phyloP scores from a whole-genome alignment of 495 filamentous ascomycete genomes.

The Penicillium cosmopolitanum region DNA sequence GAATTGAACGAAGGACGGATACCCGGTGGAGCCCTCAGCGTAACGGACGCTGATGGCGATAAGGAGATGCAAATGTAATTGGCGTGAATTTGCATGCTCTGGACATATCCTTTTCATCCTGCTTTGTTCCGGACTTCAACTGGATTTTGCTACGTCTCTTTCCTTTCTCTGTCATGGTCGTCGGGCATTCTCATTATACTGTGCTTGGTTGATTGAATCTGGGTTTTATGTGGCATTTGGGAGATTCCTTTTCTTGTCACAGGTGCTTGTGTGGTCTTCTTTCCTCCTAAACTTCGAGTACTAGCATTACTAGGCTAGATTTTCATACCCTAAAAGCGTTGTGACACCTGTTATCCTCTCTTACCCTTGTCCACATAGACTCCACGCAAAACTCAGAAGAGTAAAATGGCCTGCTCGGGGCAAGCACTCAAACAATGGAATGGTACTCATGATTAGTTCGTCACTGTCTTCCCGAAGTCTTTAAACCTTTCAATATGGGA shows the following conservation, averaged over 20 bases:
- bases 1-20: conserved; percentile 85
- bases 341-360: background rate
- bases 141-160: conserved; percentile 15
- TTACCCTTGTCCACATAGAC: background rate
- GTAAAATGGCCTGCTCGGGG: too few species aligned
- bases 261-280: conserved; percentile 14
- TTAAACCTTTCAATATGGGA: too few species aligned
- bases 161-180: conserved; percentile 14
- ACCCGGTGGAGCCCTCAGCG: conserved; percentile 63
- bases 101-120: conserved; percentile 17
- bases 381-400: background rate
- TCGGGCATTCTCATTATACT: conserved; percentile 21
- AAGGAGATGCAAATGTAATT: conserved; percentile 41
- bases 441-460: too few species aligned
- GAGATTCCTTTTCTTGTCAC: conserved; percentile 20
- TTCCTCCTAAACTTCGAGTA: conserved; percentile 13
- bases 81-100: conserved; percentile 6
- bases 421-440: too few species aligned
- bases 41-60: conserved; percentile 39
- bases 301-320: conserved; percentile 21
- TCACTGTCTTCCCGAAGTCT: too few species aligned
- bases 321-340: conserved; percentile 19
- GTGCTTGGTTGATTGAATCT: conserved; percentile 19
- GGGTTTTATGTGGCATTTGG: conserved; percentile 25
- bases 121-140: conserved; percentile 13